Evolutionary conservation across 2,329 filamentous ascomycete species (phyloP), one percentile per base, ranked within the genome.

Genomic region (Ceratocystis destructans): DNA sequence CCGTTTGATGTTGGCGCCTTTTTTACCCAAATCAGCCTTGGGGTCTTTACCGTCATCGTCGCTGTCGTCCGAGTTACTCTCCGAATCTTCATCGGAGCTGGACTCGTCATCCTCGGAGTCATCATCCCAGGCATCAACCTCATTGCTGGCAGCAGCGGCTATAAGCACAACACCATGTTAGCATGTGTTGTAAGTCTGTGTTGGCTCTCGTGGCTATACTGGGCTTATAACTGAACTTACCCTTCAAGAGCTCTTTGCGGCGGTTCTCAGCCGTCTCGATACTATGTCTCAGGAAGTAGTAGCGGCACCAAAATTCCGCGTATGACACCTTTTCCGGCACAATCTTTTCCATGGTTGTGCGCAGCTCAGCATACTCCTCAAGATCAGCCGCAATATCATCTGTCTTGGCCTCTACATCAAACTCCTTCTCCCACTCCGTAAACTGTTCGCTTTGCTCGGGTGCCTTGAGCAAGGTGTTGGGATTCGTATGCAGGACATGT

Each of bases 281-380:
- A 17, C 94, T 90, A 72, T 95, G 88, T 72, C 93, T 83, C 69
- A 97, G 78, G 79, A 96, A 99, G 75, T 97, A 97, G 76, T 99
- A 99, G 66, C 94, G 83, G 73, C 83, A 88, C 93, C 94, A 99
- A 74, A 99, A 99, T 64, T 88, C 83, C 64, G 80, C 82, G 72
- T 99, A 99, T 44, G 92, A 83, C n/a, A 96, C 89, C 71, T 85
- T 83, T 75, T 92, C 91, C 1, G 94, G 94, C n/a, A 99, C 94
- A 66, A 96, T 79, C 77, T 88, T 91, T 81, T 96, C 94, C 93
- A 99, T 97, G 0, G 91, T 91, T 31, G 82, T 77, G 71, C 92
- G 82, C 71, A 99, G 78, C 76, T 97, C 93, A 8, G 87, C 84
- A 72, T 96, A 96, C 73, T 88, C 90, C 70, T 92, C 86, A 70